A percentile compares a stretch with the other conserved stretches of the same genome.
Conservation (phyloP, 1,139 yeast genomes). For the Dujonia santamariae region DNA sequence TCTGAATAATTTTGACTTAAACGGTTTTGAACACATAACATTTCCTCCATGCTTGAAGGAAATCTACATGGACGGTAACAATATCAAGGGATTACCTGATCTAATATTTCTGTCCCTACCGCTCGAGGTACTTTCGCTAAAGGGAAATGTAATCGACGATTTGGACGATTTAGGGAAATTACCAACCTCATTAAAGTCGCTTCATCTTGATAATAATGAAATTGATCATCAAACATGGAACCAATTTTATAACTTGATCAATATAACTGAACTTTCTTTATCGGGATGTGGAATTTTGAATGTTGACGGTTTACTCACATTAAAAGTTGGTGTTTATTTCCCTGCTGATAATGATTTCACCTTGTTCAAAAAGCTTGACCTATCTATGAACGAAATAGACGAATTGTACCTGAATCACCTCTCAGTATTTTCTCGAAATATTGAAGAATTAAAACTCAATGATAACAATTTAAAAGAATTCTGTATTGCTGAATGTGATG, state of each 20-base stretch:
- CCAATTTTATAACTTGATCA: constrained; percentile 17
- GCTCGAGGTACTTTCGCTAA: constrained; percentile 15
- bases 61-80: constrained; percentile 17
- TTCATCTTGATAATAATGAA: constrained; percentile 21
- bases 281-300: constrained; percentile 19
- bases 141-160: constrained; percentile 22
- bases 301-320: constrained; percentile 11
- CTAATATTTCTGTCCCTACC: constrained; percentile 12
- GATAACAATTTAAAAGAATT: constrained; percentile 14
- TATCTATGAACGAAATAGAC: constrained; percentile 19
- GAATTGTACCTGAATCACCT: constrained; percentile 9
- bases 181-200: constrained; percentile 16
- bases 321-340: no score
- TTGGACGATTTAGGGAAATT: constrained; percentile 23
- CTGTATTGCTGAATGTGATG: no score
- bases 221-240: constrained; percentile 20
- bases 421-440: constrained; percentile 13
- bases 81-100: constrained; percentile 14
- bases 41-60: constrained; percentile 16
- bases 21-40: constrained; percentile 11
- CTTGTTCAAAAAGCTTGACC: constrained; percentile 14
- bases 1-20: constrained; percentile 15
- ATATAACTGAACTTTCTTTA: constrained; percentile 19
- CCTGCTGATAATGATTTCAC: no score
- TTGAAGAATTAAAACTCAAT: constrained; percentile 14